Conservation (phyloP, 164 flowering plant genomes). For the Warburgia ugandensis region DNA sequence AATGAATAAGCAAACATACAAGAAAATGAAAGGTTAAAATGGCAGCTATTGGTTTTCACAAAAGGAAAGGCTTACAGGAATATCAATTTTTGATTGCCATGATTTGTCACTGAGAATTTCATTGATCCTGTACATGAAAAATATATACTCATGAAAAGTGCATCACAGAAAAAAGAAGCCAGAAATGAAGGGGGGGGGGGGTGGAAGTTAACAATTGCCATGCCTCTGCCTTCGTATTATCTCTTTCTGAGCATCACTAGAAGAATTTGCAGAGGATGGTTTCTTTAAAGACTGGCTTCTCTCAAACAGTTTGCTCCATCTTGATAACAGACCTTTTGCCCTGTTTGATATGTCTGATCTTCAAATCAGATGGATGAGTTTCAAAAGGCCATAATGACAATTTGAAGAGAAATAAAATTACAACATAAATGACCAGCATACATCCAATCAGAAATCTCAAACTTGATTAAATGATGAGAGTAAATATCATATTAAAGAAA, state of each 20-base stretch:
- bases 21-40: not conserved
- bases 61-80: conserved; percentile 39
- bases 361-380: conserved; percentile 81
- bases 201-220: conserved; percentile 2
- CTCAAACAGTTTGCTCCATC: conserved; percentile 82
- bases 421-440: not conserved
- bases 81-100: conserved; percentile 44
- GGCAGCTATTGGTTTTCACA: not conserved
- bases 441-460: not conserved
- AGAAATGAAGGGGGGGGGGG: not conserved
- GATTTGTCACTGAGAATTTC: conserved; percentile 58
- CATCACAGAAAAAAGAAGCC: not conserved
- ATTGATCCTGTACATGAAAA: conserved; percentile 46
- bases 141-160: conserved; percentile 6
- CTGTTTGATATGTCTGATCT: conserved; percentile 98
- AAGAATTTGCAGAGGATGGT: conserved; percentile 35
- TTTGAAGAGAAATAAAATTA: not conserved
- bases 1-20: conserved; percentile 1
- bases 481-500: too few species aligned
- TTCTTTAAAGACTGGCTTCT: conserved; percentile 60
- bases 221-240: conserved; percentile 60
- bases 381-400: conserved; percentile 17
- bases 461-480: not conserved
- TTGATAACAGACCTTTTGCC: conserved; percentile 73
- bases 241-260: conserved; percentile 40